phyloP scores from a whole-genome alignment of 352 stramenopile genomes.

The Phytophthora sojae region DNA sequence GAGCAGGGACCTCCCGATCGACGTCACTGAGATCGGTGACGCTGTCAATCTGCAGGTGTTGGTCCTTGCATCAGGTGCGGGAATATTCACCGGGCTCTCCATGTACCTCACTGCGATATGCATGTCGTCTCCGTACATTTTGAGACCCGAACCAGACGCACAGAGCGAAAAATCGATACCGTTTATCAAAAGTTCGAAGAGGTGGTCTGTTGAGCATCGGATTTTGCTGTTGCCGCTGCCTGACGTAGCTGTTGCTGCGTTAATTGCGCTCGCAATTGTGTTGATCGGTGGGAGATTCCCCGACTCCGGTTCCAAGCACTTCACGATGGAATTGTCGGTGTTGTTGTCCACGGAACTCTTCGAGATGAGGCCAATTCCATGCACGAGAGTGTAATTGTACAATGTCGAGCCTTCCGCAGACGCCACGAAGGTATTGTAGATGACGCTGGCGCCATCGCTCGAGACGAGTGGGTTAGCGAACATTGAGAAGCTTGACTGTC shows the following conservation, averaged over 20 bases:
- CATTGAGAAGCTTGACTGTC: slow-evolving; percentile 27
- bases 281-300: slow-evolving; percentile 20
- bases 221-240: not conserved
- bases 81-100: not conserved
- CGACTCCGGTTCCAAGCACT: slow-evolving; percentile 12
- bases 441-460: slow-evolving; percentile 11
- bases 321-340: not conserved
- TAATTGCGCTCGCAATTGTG: slow-evolving; percentile 10
- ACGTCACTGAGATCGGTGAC: not conserved
- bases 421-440: slow-evolving; percentile 28
- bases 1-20: not conserved
- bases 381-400: slow-evolving; percentile 22
- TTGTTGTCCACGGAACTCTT: slow-evolving; percentile 1
- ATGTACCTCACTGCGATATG: not conserved
- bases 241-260: not conserved
- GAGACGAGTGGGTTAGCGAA: slow-evolving; percentile 26
- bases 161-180: not conserved
- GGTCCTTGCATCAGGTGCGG: not conserved
- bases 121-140: not conserved
- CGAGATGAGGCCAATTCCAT: slow-evolving; percentile 20
- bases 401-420: slow-evolving; percentile 7
- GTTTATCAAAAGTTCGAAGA: not conserved
- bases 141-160: not conserved
- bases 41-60: not conserved
- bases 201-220: not conserved